These are phyloP conservation scores for Rauvolfia tetraphylla DNA, from an alignment of 257 asterid species.

Conservation along the genomic window DNA sequence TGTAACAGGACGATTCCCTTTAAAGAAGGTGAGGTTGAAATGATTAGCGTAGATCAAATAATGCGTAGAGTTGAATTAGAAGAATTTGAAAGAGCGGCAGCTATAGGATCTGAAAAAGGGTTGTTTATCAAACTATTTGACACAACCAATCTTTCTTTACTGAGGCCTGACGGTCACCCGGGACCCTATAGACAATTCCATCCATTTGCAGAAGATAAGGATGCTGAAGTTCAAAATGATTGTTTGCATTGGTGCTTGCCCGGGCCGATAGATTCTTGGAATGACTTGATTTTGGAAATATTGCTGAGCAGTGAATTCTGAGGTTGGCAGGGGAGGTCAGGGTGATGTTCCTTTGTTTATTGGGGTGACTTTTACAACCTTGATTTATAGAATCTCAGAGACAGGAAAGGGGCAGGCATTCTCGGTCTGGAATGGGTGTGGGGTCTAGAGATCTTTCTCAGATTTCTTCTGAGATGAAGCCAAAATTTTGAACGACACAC, in stretches of 20 bases:
- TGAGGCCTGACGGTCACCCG: slow-evolving; percentile 89
- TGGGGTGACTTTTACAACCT: background rate
- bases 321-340: background rate
- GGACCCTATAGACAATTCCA: slow-evolving; percentile 62
- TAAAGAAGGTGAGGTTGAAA: slow-evolving; percentile 38
- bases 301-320: slow-evolving; percentile 19
- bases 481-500: background rate
- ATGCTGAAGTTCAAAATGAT: slow-evolving; percentile 65
- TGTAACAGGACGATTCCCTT: slow-evolving; percentile 67
- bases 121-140: slow-evolving; percentile 43
- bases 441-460: background rate
- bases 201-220: slow-evolving; percentile 49
- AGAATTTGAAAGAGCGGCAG: slow-evolving; percentile 42
- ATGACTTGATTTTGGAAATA: slow-evolving; percentile 73
- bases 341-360: background rate
- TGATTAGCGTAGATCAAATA: slow-evolving; percentile 25
- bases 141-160: slow-evolving; percentile 40
- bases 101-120: slow-evolving; percentile 23
- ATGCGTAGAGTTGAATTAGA: slow-evolving; percentile 53
- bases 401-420: background rate
- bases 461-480: background rate
- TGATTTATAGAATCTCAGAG: background rate
- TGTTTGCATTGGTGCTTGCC: slow-evolving; percentile 98
- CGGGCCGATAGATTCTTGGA: slow-evolving; percentile 96
- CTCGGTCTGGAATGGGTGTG: background rate